Base-by-base conservation (phyloP, 2,329 filamentous ascomycete species). In the Colletotrichum abscissum region DNA sequence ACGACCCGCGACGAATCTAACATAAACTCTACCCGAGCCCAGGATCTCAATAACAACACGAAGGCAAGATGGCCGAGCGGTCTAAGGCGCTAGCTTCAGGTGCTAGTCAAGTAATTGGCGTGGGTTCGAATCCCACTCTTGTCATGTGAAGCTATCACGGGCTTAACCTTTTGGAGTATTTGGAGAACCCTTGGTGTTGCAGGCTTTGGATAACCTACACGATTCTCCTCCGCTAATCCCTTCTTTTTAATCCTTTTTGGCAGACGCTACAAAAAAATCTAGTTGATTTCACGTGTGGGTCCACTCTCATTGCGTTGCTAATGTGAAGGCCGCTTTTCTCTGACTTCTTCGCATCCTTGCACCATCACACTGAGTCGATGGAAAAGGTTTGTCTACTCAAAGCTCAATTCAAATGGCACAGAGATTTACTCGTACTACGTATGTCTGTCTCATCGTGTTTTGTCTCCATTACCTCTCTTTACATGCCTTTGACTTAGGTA, bases 1-100 rank as follows among this genome's bases (percentile, higher is more conserved):
- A 2, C 16, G 35, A 12, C 22, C 33, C 3, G n/a, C 28, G 30
- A 0, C 12, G 4, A 26, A 14, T 22, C 33, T 26, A 8, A 4
- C 19, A 67, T 72, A 22, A n/a, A 19, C 4, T 1, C 22, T 9
- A 54, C 14, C 2, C 16, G 3, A 0, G 0, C 0, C 0, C 0
- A 0, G 0, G 1, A 0, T 0, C 7, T 7, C 70, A 72, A 12
- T 7, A 46, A 14, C 0, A 19, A 30, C 1, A 12, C 5, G 11
- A 2, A 14, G 71, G 71, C 67, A 71, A 73, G 71, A 73, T 73
- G 71, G 71, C 71, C 71, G 71, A 73, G 71, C 71, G 71, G 71
- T 73, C 71, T 66, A 73, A 73, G 71, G 71, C 71, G 71, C 71
- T 71, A 73, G 71, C 71, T 73, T 73, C 71, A 73, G 71, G 71